Conservation (phyloP, 1,284 basidiomycete genomes). For the Coniophora puteana region DNA sequence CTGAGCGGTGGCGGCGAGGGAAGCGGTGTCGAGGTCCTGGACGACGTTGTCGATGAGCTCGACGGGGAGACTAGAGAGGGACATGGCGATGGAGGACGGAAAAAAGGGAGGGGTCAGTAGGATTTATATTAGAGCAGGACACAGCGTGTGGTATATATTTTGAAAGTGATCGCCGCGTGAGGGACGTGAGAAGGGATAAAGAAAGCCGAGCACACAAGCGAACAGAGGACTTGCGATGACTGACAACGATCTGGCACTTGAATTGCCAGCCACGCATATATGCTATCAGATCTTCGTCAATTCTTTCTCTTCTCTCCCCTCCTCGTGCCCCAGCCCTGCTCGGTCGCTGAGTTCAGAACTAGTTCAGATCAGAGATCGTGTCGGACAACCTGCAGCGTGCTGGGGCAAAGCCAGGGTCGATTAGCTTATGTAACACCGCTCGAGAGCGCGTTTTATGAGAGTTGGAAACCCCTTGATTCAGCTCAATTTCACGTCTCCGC, state of each 20-base stretch:
- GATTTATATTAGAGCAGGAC: conserved; percentile 10
- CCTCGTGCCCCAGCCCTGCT: no score
- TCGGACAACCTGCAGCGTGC: no score
- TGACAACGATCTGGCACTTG: conserved; percentile 3
- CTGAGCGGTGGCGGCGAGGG: conserved; percentile 45
- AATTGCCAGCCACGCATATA: conserved; percentile 3
- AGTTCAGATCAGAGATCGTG: no score
- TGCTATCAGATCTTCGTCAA: no score
- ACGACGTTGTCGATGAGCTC: conserved; percentile 53
- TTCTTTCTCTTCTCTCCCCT: no score
- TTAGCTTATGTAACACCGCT: no score
- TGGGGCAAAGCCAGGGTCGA: no score
- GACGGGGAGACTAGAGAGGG: conserved; percentile 40
- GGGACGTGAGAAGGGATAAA: conserved; percentile 8
- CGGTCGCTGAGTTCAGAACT: no score
- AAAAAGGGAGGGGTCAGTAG: conserved; percentile 6
- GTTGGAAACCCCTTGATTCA: no score
- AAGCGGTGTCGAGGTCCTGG: conserved; percentile 27
- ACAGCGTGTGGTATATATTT: conserved; percentile 11
- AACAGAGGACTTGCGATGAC: conserved; percentile 14
- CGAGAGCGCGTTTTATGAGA: no score
- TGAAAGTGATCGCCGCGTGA: conserved; percentile 12
- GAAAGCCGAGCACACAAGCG: conserved; percentile 10
- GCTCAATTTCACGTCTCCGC: no score
- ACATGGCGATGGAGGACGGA: conserved; percentile 22